A percentile compares a stretch with the other conserved stretches of the same genome.
Conservation (phyloP, 176 grass and related monocot species). For the Rhynchospora tenuis region DNA sequence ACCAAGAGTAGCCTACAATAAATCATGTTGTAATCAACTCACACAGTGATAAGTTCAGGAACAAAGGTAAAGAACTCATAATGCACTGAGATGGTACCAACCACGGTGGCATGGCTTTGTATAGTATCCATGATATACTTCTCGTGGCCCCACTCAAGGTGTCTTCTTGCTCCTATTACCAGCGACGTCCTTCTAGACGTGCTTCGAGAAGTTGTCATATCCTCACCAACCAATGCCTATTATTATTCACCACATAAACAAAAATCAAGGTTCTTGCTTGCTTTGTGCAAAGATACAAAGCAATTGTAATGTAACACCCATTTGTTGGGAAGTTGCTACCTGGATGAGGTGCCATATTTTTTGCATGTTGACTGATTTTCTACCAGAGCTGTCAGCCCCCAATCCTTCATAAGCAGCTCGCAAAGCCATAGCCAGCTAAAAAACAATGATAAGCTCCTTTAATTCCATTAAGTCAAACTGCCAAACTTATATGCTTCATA, state of each 20-base stretch:
- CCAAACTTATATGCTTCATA: neutral
- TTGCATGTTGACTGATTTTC: constrained; percentile 83
- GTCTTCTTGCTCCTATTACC: constrained; percentile 71
- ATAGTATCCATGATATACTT: constrained; percentile 95
- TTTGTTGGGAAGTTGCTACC: constrained; percentile 36
- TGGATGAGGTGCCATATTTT: constrained; percentile 95
- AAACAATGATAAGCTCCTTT: constrained; percentile 17
- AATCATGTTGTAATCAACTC: constrained; percentile 21
- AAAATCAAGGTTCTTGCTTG: neutral
- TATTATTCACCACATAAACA: constrained; percentile 12
- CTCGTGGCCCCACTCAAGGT: constrained; percentile 97
- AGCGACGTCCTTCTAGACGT: constrained; percentile 76
- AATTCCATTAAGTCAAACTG: neutral
- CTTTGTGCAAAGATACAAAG: neutral
- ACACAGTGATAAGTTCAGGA: constrained; percentile 16
- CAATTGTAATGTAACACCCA: neutral
- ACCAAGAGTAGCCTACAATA: constrained; percentile 84
- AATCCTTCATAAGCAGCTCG: constrained; percentile 67
- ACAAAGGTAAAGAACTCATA: constrained; percentile 11
- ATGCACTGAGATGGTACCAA: constrained; percentile 31
- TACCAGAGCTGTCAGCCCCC: constrained; percentile 51
- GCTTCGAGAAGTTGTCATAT: constrained; percentile 32
- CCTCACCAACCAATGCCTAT: constrained; percentile 92
- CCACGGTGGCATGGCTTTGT: constrained; percentile 63
- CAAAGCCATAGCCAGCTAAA: constrained; percentile 75